Evolutionary conservation across 176 grass and related monocot species (phyloP).

Genomic region (Bothriochloa decipiens): DNA sequence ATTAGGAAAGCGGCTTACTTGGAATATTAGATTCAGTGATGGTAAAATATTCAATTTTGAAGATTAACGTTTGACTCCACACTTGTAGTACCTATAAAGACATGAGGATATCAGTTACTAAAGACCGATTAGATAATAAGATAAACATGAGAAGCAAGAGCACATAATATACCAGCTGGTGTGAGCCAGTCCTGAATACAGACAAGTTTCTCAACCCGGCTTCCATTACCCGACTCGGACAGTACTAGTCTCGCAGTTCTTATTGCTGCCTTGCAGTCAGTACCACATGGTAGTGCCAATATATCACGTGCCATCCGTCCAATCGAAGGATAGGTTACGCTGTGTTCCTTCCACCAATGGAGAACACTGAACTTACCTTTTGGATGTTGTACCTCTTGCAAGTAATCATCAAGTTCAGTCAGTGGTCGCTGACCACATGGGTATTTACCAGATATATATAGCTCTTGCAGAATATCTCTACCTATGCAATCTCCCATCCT

Average conservation of each 20-base stretch:
- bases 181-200: constrained; percentile 30
- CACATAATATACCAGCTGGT: constrained; percentile 8
- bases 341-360: constrained; percentile 42
- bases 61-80: neutral
- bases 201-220: neutral
- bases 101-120: neutral
- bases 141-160: neutral
- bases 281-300: constrained; percentile 21
- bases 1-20: constrained; percentile 23
- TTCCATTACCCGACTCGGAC: neutral
- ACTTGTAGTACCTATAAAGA: neutral
- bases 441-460: constrained; percentile 5
- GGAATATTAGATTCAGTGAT: neutral
- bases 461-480: constrained; percentile 3
- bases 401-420: constrained; percentile 47
- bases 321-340: constrained; percentile 18
- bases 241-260: constrained; percentile 18
- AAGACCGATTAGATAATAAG: neutral
- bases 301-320: constrained; percentile 39
- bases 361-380: neutral
- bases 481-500: neutral
- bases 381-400: constrained; percentile 18
- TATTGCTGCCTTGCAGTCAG: constrained; percentile 14
- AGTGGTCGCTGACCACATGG: neutral
- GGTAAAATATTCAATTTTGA: neutral